Conservation (phyloP, 2,329 filamentous ascomycete genomes). For the Curvularia sp. region DNA sequence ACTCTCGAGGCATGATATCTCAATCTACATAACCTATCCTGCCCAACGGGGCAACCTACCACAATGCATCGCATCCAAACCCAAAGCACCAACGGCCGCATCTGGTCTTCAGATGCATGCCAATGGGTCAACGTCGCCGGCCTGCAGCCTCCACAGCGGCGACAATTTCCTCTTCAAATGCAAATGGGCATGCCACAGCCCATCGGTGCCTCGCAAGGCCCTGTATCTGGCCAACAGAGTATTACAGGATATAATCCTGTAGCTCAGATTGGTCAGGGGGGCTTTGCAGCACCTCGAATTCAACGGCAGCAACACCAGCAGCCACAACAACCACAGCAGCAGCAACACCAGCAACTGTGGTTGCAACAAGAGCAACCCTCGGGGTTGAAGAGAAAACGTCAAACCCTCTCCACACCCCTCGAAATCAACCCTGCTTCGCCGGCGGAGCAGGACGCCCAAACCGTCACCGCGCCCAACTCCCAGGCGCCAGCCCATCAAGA, state of each 20-base stretch:
- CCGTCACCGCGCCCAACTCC: neutral
- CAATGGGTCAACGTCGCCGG: neutral
- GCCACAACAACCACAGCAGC: neutral
- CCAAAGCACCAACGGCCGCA: neutral
- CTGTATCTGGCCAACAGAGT: neutral
- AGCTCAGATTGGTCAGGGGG: too few relatives aligned
- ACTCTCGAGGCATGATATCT: neutral
- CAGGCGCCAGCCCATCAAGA: neutral
- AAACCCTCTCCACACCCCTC: neutral
- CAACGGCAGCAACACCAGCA: neutral
- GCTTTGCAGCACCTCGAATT: neutral
- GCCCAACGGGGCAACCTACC: neutral
- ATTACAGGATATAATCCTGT: too few relatives aligned
- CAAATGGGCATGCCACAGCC: slow-evolving; percentile 9
- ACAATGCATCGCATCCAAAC: neutral
- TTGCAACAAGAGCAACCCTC: neutral
- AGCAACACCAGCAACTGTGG: neutral
- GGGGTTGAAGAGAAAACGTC: neutral
- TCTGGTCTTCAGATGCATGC: neutral
- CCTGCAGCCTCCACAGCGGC: neutral
- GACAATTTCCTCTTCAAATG: neutral
- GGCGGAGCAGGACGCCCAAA: neutral
- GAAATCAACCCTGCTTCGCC: neutral
- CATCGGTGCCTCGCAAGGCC: neutral
- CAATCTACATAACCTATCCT: neutral